A percentile compares a stretch with the other conserved stretches of the same genome.
Evolutionary conservation across 805 yeast species (phyloP).

Genomic region (Candida ortonii): DNA sequence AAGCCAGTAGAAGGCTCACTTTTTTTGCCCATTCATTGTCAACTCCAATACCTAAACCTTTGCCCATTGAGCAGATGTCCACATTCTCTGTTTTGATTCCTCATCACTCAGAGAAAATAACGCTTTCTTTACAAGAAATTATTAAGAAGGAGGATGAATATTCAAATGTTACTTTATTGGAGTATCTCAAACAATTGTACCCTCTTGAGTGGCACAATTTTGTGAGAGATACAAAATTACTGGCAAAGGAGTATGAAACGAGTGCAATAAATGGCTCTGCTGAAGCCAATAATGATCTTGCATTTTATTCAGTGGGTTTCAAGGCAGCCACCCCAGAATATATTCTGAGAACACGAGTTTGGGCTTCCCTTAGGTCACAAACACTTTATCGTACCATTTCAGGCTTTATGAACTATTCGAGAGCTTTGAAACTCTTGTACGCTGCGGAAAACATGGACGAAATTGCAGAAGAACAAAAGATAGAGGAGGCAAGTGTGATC

Average conservation of each 20-base stretch:
- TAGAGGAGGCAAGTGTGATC: constrained; percentile 49
- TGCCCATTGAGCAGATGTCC: constrained; percentile 68
- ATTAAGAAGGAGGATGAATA: constrained; percentile 69
- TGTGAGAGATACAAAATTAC: constrained; percentile 52
- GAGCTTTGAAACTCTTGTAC: constrained; percentile 66
- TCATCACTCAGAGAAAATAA: constrained; percentile 80
- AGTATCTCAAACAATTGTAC: constrained; percentile 53
- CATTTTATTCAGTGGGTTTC: constrained; percentile 69
- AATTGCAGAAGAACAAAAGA: constrained; percentile 34
- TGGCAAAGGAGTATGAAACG: constrained; percentile 43
- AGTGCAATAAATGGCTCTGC: constrained; percentile 12
- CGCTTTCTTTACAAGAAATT: constrained; percentile 71
- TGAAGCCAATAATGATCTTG: constrained; percentile 47
- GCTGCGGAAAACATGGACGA: constrained; percentile 47
- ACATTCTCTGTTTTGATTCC: constrained; percentile 82
- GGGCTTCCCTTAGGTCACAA: constrained; percentile 84
- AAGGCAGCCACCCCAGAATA: constrained; percentile 62
- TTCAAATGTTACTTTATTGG: constrained; percentile 53
- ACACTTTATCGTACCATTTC: constrained; percentile 78
- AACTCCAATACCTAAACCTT: constrained; percentile 77
- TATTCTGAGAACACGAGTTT: constrained; percentile 68
- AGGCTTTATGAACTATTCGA: constrained; percentile 76
- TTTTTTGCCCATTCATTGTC: constrained; percentile 89
- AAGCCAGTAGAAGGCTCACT: constrained; percentile 79
- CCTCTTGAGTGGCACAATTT: constrained; percentile 57